Evolutionary conservation across 352 stramenopile species (phyloP), one percentile per base, ranked within the genome.

Genomic region (Phytopythium chamaehyphon): DNA sequence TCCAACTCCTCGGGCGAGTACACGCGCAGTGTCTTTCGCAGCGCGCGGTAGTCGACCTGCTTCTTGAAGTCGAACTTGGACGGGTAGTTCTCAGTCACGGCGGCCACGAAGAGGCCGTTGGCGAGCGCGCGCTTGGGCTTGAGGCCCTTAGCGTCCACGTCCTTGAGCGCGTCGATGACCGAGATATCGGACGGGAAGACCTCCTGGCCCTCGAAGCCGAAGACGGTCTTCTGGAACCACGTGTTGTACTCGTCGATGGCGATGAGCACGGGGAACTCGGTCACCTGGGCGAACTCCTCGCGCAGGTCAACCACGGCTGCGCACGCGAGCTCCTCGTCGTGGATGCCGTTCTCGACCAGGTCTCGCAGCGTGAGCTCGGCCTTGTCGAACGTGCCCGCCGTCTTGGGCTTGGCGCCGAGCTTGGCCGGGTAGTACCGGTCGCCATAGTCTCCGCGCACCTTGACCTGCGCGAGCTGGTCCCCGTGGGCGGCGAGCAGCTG

Each of bases 231-330:
- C 52, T 85, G 68, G 53, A 93, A 93, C 78, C 80, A 91, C 58
- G 64, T 80, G 69, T 93, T 95, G 80, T 93, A 95, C 64, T 95
- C 83, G 64, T 95, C 85, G 15, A 95, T 73, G 12, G 85, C 85
- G 51, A 95, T 86, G 11, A 95, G 62, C 56, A 95, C 85, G 6
- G 81, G 79, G 61, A 89, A 90, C 62, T 95, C 83, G 26, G 79
- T 92, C 31, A 85, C 76, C 55, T 86, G 66, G 42, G 76, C 74
- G 38, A 95, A 61, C 61, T 95, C 85, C 15, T 66, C 62, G 40
- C 83, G 85, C 43, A 95, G 65, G 55, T 95, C 85, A 40, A 88
- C 76, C 50, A 95, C 76, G 1, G 81, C 85, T 21, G 80, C 65
- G 54, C 80, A 95, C 51, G 85, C 74, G 24, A 95, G 64, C 28